Evolutionary conservation across 2,329 filamentous ascomycete species (phyloP).

Genomic region (Emydomyces testavorans): DNA sequence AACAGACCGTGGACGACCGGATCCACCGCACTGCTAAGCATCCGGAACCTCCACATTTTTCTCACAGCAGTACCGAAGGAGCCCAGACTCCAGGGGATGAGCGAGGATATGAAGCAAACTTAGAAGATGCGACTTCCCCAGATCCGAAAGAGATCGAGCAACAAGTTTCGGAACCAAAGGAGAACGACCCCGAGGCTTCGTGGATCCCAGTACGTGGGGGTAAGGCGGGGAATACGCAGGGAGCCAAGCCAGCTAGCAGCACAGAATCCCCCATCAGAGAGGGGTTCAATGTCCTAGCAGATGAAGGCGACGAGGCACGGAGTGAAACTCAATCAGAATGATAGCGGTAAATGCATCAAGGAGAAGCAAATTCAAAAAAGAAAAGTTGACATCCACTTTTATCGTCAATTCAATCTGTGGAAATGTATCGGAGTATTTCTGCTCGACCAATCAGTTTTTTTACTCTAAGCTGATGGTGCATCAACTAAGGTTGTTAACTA

Average conservation of each 20-base stretch:
- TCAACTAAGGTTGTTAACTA: too few species aligned
- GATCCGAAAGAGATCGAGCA: not conserved
- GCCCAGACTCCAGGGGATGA: constrained; percentile 1
- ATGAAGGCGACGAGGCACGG: not conserved
- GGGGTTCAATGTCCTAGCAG: not conserved
- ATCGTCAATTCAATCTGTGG: too few species aligned
- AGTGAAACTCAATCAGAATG: not conserved
- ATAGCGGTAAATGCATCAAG: not conserved
- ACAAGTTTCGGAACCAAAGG: not conserved
- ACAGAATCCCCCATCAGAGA: not conserved
- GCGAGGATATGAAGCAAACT: constrained; percentile 7
- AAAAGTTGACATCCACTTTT: too few species aligned
- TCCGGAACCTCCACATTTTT: not conserved
- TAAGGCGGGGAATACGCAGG: not conserved
- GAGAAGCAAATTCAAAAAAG: too few species aligned
- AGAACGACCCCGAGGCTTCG: not conserved
- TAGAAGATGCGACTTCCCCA: constrained; percentile 5
- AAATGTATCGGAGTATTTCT: too few species aligned
- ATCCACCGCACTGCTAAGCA: not conserved
- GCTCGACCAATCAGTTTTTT: too few species aligned
- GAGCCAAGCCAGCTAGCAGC: not conserved
- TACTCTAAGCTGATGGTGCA: too few species aligned
- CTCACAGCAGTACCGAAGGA: not conserved
- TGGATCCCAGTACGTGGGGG: not conserved
- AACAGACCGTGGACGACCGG: constrained; percentile 1